Conservation (phyloP, 176 grass and related monocot species). For the Zoysia pacifica region DNA sequence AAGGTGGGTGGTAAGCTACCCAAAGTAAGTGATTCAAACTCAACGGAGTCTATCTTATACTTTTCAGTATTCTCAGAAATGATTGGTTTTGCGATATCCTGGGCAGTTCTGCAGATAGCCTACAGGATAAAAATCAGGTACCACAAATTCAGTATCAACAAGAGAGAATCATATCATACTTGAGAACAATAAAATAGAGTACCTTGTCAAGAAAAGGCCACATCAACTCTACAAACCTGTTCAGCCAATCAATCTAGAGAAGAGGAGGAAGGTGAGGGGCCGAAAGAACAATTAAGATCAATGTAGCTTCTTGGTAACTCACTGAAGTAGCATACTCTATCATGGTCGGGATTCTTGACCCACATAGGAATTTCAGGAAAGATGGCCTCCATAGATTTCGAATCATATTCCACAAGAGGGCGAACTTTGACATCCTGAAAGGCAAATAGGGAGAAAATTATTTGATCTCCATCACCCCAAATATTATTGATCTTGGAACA, state of each 20-base stretch:
- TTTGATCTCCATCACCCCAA: neutral
- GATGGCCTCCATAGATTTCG: constrained; percentile 69
- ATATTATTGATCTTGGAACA: neutral
- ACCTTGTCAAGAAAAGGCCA: constrained; percentile 98
- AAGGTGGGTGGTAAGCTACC: constrained; percentile 91
- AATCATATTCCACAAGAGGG: constrained; percentile 73
- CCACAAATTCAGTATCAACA: constrained; percentile 29
- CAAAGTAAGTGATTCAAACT: constrained; percentile 89
- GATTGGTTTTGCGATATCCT: constrained; percentile 81
- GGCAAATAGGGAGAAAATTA: constrained; percentile 4
- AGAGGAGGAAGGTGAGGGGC: constrained; percentile 21
- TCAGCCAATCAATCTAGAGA: constrained; percentile 91
- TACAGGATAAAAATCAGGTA: constrained; percentile 42
- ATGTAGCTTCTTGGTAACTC: neutral
- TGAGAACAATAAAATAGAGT: constrained; percentile 27
- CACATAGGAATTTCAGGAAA: constrained; percentile 97
- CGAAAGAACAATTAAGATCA: neutral
- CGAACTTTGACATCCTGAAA: constrained; percentile 69
- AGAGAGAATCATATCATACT: constrained; percentile 25
- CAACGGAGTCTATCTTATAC: constrained; percentile 88
- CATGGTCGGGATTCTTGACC: constrained; percentile 96
- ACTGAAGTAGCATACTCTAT: constrained; percentile 62
- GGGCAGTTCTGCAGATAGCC: constrained; percentile 89
- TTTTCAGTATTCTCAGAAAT: constrained; percentile 78
- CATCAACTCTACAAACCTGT: constrained; percentile 84